phyloP scores from a whole-genome alignment of 106 monocot species.

The Posidonia australis region DNA sequence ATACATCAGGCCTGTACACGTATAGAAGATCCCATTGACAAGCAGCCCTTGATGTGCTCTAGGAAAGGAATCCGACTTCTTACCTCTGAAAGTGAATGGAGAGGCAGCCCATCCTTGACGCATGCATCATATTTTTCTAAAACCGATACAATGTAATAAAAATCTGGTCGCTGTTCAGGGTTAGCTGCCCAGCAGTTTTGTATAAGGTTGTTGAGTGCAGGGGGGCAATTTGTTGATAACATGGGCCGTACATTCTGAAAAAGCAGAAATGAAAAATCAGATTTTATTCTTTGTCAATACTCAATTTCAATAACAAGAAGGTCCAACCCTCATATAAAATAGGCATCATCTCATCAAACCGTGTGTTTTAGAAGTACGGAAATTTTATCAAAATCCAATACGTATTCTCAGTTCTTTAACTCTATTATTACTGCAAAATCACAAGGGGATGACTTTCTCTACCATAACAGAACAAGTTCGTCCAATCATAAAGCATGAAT shows the following conservation, averaged over 20 bases:
- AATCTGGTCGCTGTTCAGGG: slow-evolving; percentile 72
- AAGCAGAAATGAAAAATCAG: background rate
- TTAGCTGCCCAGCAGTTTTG: slow-evolving; percentile 74
- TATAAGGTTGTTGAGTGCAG: slow-evolving; percentile 73
- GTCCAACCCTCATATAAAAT: background rate
- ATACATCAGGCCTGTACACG: slow-evolving; percentile 48
- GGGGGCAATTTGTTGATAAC: slow-evolving; percentile 45
- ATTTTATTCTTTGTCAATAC: too few species aligned
- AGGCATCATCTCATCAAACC: too few species aligned
- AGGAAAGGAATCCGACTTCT: slow-evolving; percentile 29
- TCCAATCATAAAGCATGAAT: too few species aligned
- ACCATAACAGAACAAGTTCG: too few species aligned
- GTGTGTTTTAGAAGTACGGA: too few species aligned
- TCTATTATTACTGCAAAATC: too few species aligned
- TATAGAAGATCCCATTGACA: slow-evolving; percentile 29
- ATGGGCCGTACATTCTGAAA: slow-evolving; percentile 68
- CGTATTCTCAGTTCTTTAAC: too few species aligned
- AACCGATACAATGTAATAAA: slow-evolving; percentile 54
- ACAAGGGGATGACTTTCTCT: too few species aligned
- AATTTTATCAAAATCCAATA: too few species aligned
- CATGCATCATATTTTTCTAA: slow-evolving; percentile 67
- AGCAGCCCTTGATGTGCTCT: slow-evolving; percentile 49
- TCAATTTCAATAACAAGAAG: background rate
- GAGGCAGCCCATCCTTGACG: slow-evolving; percentile 56
- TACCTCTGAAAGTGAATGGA: slow-evolving; percentile 37